Base-by-base conservation (phyloP, 1,284 basidiomycete genomes). In the Cutaneotrichosporon dermatis region DNA sequence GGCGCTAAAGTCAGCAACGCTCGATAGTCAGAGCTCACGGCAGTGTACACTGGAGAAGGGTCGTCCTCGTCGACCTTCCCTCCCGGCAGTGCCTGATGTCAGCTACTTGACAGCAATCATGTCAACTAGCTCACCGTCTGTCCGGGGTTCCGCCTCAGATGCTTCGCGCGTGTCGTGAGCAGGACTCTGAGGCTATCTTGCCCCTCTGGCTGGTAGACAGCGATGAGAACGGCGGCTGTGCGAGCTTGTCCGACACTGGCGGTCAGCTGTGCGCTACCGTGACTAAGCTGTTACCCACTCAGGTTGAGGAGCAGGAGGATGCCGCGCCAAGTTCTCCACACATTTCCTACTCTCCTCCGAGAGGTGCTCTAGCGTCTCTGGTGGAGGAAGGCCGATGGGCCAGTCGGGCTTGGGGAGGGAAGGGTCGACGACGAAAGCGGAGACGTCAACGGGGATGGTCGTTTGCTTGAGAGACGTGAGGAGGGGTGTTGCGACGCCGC, bases 81-180 rank as follows among this genome's bases (percentile, higher is more conserved):
- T 35, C 91, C 91, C 0, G 91, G 91, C 0, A 93, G 75, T 2
- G 90, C 90, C 44, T 76, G 51, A 3, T 10, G 54, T 66, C 52
- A 67, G 63, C 4, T 10, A 37, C 8, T 4, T 7, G 0, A 25
- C 2, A 0, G 4, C 25, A 25, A 25, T 25, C 25, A 25, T 25
- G 25, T 25, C 25, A 25, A 25, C 25, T 25, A 37, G 35, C 51
- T 53, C 15, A 60, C 62, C 1, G 62, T 64, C 41, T 64, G 62
- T 0, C 57, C 57, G 0, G 62, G 62, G 37, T 64, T 64, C 6
- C 62, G 51, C n/a, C 90, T 81, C 25, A 93, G 80, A 4, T 81
- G 77, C 75, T 89, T 90, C 1, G 89, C 88, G 10, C 91, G 83
- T 2, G 90, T 93, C 0, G 91, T 93, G 51, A 93, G 79, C 12